These are phyloP conservation scores for Berberis thunbergii DNA, from an alignment of 164 flowering plant species.

Conservation along the genomic window DNA sequence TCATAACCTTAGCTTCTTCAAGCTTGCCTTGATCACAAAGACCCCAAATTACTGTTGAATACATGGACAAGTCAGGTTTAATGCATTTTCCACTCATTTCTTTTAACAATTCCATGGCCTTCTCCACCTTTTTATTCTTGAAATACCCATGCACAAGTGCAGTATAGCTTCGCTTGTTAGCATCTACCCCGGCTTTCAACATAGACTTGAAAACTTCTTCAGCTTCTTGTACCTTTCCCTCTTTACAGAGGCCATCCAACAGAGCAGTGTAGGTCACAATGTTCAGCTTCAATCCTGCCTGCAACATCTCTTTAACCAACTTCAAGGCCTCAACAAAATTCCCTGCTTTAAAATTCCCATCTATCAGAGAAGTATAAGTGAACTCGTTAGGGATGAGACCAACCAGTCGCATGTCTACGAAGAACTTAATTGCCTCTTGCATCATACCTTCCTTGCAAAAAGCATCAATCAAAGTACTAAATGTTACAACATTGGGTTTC, in stretches of 20 bases:
- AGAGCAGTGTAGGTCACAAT: slow-evolving; percentile 65
- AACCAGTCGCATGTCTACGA: slow-evolving; percentile 58
- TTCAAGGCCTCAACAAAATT: slow-evolving; percentile 46
- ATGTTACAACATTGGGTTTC: slow-evolving; percentile 82
- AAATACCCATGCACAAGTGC: slow-evolving; percentile 65
- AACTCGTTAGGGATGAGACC: slow-evolving; percentile 72
- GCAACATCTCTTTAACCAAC: slow-evolving; percentile 58
- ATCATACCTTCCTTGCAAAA: slow-evolving; percentile 83
- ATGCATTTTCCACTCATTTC: slow-evolving; percentile 46
- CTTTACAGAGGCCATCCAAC: slow-evolving; percentile 66
- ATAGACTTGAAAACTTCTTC: slow-evolving; percentile 47
- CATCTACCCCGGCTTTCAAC: slow-evolving; percentile 37
- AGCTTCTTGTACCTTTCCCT: slow-evolving; percentile 51
- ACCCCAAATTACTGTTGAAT: slow-evolving; percentile 71
- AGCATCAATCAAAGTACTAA: slow-evolving; percentile 75
- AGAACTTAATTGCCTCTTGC: slow-evolving; percentile 59
- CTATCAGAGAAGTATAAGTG: slow-evolving; percentile 70
- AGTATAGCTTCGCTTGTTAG: slow-evolving; percentile 51
- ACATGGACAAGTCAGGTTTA: slow-evolving; percentile 41
- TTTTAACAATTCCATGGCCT: slow-evolving; percentile 32
- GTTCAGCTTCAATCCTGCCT: slow-evolving; percentile 38
- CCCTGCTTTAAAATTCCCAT: slow-evolving; percentile 67
- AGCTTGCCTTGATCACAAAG: slow-evolving; percentile 48
- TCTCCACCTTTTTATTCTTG: slow-evolving; percentile 35
- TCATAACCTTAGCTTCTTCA: slow-evolving; percentile 39